A percentile compares a stretch with the other conserved stretches of the same genome.
phyloP scores from a whole-genome alignment of 768 basidiomycete species.

The Boletus pseudo-olivaceus region DNA sequence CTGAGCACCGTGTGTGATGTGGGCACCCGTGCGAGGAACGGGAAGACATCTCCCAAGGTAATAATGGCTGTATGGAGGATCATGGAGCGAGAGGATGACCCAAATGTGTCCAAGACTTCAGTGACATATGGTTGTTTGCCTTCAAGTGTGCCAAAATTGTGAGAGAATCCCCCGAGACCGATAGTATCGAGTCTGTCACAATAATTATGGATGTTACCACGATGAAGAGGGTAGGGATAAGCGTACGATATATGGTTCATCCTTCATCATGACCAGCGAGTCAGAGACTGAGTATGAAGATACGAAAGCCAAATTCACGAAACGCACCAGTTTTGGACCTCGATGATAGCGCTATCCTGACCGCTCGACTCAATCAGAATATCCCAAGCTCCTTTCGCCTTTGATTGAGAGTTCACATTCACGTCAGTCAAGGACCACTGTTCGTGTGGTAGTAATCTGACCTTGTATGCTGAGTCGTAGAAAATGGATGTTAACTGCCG shows the following conservation, averaged over 20 bases:
- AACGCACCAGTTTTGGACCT: conserved; percentile 34
- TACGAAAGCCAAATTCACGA: too few relatives aligned
- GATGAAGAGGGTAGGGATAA: neutral
- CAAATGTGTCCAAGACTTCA: conserved; percentile 38
- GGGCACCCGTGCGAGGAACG: conserved; percentile 35
- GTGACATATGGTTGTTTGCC: conserved; percentile 43
- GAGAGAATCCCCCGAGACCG: conserved; percentile 9
- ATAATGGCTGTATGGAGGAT: conserved; percentile 29
- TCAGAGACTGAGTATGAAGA: neutral
- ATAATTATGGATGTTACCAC: neutral
- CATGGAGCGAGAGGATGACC: conserved; percentile 14
- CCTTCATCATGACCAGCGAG: neutral
- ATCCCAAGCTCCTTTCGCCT: conserved; percentile 22
- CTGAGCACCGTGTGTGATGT: conserved; percentile 31
- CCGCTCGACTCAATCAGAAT: conserved; percentile 14
- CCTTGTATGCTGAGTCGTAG: conserved; percentile 34
- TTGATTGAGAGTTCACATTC: neutral
- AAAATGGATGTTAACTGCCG: conserved; percentile 36
- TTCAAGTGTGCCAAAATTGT: conserved; percentile 51
- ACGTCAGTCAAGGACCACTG: neutral
- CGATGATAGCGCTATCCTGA: conserved; percentile 26
- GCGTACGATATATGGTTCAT: neutral
- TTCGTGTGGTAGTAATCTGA: neutral
- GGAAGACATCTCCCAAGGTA: conserved; percentile 38
- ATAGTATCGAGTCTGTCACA: neutral